phyloP scores from a whole-genome alignment of 1,284 basidiomycete genomes.

The Cryptococcus maquisensis region DNA sequence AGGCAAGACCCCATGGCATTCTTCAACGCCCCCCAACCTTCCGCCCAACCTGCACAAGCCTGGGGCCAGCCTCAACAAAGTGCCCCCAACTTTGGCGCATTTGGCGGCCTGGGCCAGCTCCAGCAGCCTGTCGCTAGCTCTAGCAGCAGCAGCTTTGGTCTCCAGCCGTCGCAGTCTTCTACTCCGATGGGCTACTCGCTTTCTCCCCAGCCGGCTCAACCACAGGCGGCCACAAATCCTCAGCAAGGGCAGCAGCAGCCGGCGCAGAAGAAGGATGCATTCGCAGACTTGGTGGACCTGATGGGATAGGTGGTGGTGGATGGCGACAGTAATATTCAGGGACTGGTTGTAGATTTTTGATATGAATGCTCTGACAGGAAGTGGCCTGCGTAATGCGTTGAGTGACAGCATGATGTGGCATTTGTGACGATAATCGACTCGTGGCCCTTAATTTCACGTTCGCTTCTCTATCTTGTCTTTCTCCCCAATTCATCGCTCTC shows the following conservation, averaged over 20 bases:
- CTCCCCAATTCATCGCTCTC: no score
- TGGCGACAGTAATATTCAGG: no score
- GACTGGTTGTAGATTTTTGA: no score
- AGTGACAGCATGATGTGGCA: background rate
- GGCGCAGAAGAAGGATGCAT: constrained; percentile 46
- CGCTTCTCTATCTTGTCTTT: no score
- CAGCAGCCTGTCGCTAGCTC: background rate
- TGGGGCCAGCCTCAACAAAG: constrained; percentile 10
- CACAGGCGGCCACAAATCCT: constrained; percentile 3
- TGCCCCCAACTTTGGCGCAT: constrained; percentile 4
- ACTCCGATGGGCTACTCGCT: constrained; percentile 23
- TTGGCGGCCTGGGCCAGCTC: constrained; percentile 4
- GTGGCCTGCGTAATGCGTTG: no score
- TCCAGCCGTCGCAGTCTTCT: constrained; percentile 5
- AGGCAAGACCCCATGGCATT: constrained; percentile 46
- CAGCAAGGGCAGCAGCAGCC: constrained; percentile 12
- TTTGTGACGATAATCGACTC: background rate
- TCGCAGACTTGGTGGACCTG: constrained; percentile 48
- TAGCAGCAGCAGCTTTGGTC: background rate
- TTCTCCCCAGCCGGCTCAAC: constrained; percentile 17
- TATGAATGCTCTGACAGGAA: no score
- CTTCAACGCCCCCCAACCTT: constrained; percentile 30
- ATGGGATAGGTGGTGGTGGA: constrained; percentile 34
- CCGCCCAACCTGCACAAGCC: constrained; percentile 1
- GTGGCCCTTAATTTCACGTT: background rate